A percentile compares a stretch with the other conserved stretches of the same genome.
phyloP scores from a whole-genome alignment of 371 early-diverging fungal species.

The Mortierella sp. region DNA sequence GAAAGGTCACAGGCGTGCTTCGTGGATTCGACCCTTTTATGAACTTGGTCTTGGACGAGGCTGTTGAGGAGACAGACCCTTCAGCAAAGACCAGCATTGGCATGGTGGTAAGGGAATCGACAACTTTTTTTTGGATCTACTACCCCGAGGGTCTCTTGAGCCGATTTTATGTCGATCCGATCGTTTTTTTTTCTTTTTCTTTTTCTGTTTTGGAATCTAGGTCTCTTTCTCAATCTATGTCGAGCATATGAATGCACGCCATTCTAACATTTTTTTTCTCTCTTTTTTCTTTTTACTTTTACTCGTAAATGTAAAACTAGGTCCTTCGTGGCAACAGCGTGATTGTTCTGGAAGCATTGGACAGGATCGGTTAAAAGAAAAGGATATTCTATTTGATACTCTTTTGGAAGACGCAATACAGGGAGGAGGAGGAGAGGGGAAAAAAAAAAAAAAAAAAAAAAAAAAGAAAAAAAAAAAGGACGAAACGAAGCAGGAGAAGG shows the following conservation, averaged over 20 bases:
- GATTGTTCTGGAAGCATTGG: constrained; percentile 89
- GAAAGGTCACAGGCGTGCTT: constrained; percentile 93
- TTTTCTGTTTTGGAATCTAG: neutral
- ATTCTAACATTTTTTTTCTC: constrained; percentile 6
- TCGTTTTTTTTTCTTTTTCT: neutral
- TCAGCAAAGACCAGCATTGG: constrained; percentile 81
- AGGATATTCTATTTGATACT: too few relatives aligned
- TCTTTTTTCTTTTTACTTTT: neutral
- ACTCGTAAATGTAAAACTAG: constrained; percentile 61
- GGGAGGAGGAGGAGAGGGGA: neutral
- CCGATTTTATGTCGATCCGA: neutral
- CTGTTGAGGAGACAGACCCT: constrained; percentile 82
- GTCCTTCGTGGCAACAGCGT: constrained; percentile 97
- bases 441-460: neutral
- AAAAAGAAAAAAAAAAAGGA: neutral
- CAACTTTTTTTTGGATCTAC: too few relatives aligned
- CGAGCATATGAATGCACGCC: neutral
- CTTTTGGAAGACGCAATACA: neutral
- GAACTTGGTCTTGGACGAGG: constrained; percentile 98
- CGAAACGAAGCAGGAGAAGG: too few relatives aligned
- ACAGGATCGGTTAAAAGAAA: constrained; percentile 75
- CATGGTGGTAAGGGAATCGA: constrained; percentile 91
- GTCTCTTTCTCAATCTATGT: neutral
- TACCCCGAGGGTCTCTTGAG: neutral
- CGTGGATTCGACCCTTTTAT: constrained; percentile 98